Evolutionary conservation across 768 basidiomycete species (phyloP).

Genomic region (Leccinum incarnatum): DNA sequence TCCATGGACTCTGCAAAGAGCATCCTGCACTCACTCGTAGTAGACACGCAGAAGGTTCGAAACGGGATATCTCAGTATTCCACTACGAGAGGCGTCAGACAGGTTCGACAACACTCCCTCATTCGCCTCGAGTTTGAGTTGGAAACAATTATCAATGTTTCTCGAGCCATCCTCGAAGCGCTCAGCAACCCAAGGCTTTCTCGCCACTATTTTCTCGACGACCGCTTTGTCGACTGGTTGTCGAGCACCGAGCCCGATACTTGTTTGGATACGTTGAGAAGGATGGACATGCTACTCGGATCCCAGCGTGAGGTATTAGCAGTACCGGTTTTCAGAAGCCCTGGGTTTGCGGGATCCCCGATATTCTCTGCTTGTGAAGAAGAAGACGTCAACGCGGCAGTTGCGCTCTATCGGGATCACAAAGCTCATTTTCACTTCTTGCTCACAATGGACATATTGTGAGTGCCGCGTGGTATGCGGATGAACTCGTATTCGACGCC

Average conservation of each 20-base stretch:
- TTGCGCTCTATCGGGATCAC: constrained; percentile 1
- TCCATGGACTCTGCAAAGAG: constrained; percentile 8
- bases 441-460: constrained; percentile 13
- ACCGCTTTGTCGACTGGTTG: constrained; percentile 6
- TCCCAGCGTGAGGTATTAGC: neutral
- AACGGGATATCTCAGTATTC: neutral
- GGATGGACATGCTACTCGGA: neutral
- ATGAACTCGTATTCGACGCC: neutral
- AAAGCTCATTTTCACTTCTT: constrained; percentile 10
- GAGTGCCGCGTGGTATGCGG: neutral
- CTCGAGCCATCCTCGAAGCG: constrained; percentile 4
- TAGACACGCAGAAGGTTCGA: neutral
- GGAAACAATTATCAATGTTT: constrained; percentile 5
- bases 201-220: constrained; percentile 5
- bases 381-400: neutral
- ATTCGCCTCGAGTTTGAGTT: constrained; percentile 4
- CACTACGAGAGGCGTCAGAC: neutral
- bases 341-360: neutral
- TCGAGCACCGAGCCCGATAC: neutral
- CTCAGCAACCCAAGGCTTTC: neutral
- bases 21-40: neutral
- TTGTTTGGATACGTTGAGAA: constrained; percentile 2
- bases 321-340: neutral
- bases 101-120: constrained; percentile 7
- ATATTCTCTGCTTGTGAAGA: neutral